Evolutionary conservation across 106 monocot species (phyloP).

Genomic region (Dioscorea dumetorum): DNA sequence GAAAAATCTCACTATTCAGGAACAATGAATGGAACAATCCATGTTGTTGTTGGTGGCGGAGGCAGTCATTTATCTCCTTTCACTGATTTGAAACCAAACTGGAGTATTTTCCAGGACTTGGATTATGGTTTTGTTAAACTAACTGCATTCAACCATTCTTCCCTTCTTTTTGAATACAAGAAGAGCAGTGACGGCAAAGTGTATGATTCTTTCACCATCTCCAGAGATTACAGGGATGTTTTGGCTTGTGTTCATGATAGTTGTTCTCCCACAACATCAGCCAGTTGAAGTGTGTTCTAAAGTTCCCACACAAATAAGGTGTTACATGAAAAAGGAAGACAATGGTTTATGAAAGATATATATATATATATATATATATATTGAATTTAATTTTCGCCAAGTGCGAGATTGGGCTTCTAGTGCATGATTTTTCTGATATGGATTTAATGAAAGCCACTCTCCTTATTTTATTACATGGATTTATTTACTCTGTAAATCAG

Average conservation of each 20-base stretch:
- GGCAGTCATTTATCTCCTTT: slow-evolving; percentile 72
- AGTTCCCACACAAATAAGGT: no score
- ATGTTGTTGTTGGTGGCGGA: slow-evolving; percentile 79
- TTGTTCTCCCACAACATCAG: slow-evolving; percentile 67
- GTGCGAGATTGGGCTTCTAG: no score
- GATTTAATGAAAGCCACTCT: no score
- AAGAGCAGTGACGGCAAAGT: slow-evolving; percentile 69
- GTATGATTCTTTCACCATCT: slow-evolving; percentile 85
- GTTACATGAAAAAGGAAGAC: no score
- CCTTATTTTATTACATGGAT: no score
- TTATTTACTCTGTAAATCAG: no score
- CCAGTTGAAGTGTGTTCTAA: slow-evolving; percentile 1
- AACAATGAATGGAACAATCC: slow-evolving; percentile 82
- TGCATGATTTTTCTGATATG: no score
- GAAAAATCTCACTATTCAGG: slow-evolving; percentile 64
- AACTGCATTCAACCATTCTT: slow-evolving; percentile 87
- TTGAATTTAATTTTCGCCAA: no score
- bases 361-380: no score
- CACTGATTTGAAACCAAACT: slow-evolving; percentile 30
- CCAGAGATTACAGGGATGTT: slow-evolving; percentile 82
- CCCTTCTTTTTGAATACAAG: slow-evolving; percentile 86
- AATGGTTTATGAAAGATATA: no score
- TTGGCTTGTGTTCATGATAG: slow-evolving; percentile 76
- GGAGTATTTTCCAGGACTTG: slow-evolving; percentile 64
- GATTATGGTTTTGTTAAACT: slow-evolving; percentile 85